Evolutionary conservation across 2,329 filamentous ascomycete genomes (phyloP), one percentile per base, ranked within the genome.

Genomic region (Cladosporium velox): DNA sequence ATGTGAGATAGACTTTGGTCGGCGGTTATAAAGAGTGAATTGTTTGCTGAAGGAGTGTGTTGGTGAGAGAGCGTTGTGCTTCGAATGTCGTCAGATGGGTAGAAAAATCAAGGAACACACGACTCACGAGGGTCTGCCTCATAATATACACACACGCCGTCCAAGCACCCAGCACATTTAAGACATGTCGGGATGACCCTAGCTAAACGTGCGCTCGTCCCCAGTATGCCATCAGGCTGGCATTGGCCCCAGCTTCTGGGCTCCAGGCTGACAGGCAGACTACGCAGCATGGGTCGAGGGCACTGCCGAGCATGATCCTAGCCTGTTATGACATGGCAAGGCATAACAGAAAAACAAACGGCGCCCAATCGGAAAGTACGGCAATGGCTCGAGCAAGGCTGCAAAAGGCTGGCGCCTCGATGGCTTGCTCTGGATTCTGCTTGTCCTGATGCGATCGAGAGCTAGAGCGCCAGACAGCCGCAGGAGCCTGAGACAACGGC

Each of bases 181-280:
- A 64, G 61, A 64, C 61, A 64, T 62, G 35, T 57, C 51, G 51
- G 61, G 61, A 64, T 64, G 30, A 41, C 61, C 61, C 61, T 57
- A 41, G 51, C 24, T 15, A 57, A 64, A 64, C 51, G 49, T 24
- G 51, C 49, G 61, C 61, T n/a, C 35, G 49, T 41, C 28, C 35
- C 61, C 51, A 64, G 61, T 52, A 28, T 30, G 35, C 61, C n/a
- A 62, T 41, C 51, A 64, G 61, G 61, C 61, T 32, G 61, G 34
- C 24, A n/a, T 11, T 8, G 57, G 61, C 35, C 61, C 61, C 18
- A 34, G 61, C 61, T 57, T 57, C 34, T 18, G 38, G 51, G n/a
- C 61, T 11, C 49, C 24, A 64, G 34, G 51, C n/a, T 57, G 34
- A 64, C 61, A 55, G 51, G 35, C 28, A 47, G n/a, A 21, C 41